Conservation (phyloP, 2,329 filamentous ascomycete species). For the Sporothrix variecibatus region DNA sequence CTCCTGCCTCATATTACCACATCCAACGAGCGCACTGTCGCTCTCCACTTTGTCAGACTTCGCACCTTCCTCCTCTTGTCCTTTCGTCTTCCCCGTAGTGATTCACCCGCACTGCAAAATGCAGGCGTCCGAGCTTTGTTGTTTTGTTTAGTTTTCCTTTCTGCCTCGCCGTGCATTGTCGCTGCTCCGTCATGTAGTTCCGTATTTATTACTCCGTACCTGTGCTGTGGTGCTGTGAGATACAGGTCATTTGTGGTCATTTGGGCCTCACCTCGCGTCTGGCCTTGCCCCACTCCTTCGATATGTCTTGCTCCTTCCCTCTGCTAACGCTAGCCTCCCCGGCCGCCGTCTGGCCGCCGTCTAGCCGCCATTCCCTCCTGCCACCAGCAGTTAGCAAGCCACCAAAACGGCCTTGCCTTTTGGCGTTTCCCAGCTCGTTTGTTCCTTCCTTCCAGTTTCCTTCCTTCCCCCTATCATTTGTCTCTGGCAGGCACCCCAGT, state of each 20-base stretch:
- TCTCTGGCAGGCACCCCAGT: not conserved
- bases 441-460: not conserved
- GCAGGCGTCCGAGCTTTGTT: not conserved
- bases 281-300: not conserved
- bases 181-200: not conserved
- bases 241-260: not conserved
- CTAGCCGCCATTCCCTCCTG: constrained; percentile 15
- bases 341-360: not conserved
- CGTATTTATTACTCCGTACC: not conserved
- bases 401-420: not conserved
- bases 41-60: constrained; percentile 3
- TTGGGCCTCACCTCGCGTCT: not conserved
- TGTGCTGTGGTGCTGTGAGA: not conserved
- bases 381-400: not conserved
- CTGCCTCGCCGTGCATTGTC: not conserved
- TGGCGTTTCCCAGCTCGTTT: constrained; percentile 8
- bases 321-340: constrained; percentile 14
- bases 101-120: not conserved
- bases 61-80: not conserved
- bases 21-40: not conserved
- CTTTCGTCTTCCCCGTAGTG: not conserved
- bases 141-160: not conserved
- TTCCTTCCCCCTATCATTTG: not conserved
- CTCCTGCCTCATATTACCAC: constrained; percentile 20
- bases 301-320: constrained; percentile 11